phyloP scores from a whole-genome alignment of 2,329 filamentous ascomycete species.

The Penicillium italicum region DNA sequence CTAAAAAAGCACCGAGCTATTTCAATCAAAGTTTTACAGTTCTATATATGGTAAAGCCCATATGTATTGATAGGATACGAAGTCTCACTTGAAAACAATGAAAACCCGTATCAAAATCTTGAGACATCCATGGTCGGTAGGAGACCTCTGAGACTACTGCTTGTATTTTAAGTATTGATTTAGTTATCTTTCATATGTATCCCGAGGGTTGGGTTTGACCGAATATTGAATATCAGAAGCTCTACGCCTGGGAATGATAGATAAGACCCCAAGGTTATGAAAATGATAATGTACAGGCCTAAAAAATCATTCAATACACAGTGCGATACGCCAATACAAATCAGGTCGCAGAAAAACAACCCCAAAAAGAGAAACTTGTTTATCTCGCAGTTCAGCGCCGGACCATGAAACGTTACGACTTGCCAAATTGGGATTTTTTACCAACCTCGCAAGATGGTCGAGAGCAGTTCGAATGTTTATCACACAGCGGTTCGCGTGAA shows the following conservation, averaged over 20 bases:
- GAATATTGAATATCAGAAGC: background rate
- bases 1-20: background rate
- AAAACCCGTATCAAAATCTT: background rate
- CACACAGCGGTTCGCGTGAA: background rate
- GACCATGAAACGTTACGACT: background rate
- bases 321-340: background rate
- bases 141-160: no score
- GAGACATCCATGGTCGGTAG: no score
- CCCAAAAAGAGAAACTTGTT: background rate
- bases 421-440: background rate
- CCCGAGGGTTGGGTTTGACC: background rate
- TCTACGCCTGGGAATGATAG: background rate
- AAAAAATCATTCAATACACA: background rate
- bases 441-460: background rate
- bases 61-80: background rate
- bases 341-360: background rate
- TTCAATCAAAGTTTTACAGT: background rate
- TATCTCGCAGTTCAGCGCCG: background rate
- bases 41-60: background rate
- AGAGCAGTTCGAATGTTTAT: background rate
- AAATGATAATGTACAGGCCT: background rate
- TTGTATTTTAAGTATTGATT: background rate
- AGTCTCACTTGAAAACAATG: background rate
- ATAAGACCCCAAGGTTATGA: background rate
- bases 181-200: background rate